These are phyloP conservation scores for Luffa aegyptiaca DNA, from an alignment of 306 rosid species.

Conservation along the genomic window DNA sequence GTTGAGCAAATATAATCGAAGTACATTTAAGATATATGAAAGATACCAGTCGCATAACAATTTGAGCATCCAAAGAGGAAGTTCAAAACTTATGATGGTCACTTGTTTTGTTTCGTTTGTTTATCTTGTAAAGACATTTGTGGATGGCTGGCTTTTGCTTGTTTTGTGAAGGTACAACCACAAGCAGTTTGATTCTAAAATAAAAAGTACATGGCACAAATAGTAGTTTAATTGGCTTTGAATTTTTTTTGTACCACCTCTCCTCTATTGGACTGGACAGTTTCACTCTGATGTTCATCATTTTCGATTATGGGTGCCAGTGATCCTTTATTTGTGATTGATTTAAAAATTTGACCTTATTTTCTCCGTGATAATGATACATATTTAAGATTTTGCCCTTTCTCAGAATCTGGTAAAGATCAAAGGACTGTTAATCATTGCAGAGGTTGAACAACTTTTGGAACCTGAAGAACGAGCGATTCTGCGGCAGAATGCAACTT, in stretches of 20 bases:
- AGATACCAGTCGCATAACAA: background rate
- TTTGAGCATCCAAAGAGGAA: background rate
- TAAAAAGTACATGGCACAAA: background rate
- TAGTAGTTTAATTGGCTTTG: background rate
- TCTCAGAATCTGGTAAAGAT: background rate
- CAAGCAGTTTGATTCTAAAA: background rate
- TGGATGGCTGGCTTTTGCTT: background rate
- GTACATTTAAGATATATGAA: background rate
- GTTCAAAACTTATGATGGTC: background rate
- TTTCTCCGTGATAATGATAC: background rate
- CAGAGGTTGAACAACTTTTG: conserved; percentile 88
- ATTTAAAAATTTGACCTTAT: background rate
- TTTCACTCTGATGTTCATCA: background rate
- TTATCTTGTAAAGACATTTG: background rate
- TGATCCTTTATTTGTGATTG: background rate
- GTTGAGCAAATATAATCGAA: background rate
- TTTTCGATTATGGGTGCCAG: background rate
- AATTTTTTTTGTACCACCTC: background rate
- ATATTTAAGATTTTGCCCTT: background rate
- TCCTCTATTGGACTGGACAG: background rate
- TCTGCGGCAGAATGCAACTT: conserved; percentile 51
- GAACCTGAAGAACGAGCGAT: conserved; percentile 66
- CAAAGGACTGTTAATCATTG: conserved; percentile 9
- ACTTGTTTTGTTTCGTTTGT: background rate
- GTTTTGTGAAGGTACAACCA: background rate